Evolutionary conservation across 2,329 filamentous ascomycete genomes (phyloP), one percentile per base, ranked within the genome.

Genomic region (Whalleya microplaca): DNA sequence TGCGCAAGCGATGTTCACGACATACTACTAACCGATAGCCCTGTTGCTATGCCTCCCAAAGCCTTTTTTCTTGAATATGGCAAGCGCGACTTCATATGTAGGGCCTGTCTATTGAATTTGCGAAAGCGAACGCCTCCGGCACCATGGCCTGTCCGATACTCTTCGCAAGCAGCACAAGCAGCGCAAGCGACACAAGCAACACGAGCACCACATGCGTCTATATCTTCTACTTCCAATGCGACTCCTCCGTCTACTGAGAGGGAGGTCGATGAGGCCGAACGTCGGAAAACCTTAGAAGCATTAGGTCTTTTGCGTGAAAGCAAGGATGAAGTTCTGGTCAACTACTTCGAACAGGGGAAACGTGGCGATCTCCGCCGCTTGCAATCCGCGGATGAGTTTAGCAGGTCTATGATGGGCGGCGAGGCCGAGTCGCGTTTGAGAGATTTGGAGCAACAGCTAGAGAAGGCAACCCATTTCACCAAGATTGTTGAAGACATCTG

Each of bases 271-370:
- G 69, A 72, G 21, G 51, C 53, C 41, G 69, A 72, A 45, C 69
- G 70, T 7, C 57, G 62, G 19, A 68, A 68, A 45, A 66, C 66
- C 2, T 45, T 72, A 16, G 55, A 64, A 42, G 37, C 62, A 2
- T 57, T 72, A 2, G 71, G 71, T 7, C 66, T 75, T 9, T 46
- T 67, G 6, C 60, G 59, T 29, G 60, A 67, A 8, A 53, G 50
- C 10, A 55, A 60, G 42, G 62, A 66, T 53, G n/a, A n/a, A n/a
- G 44, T 66, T 6, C 61, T 71, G 2, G 73, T 82, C 10, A 74
- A 76, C 8, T 82, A 75, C 64, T 84, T 81, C 58, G 79, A 84
- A 52, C 76, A 83, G 64, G 73, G 74, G 14, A 71, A 72, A 2
- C 61, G 69, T 29, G 76, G 75, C 27, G 63, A 66, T 7, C 63